Percentiles rank a stretch among this genome's conserved stretches.
phyloP scores from a whole-genome alignment of 805 yeast species.

The Metschnikowia rubicola region DNA sequence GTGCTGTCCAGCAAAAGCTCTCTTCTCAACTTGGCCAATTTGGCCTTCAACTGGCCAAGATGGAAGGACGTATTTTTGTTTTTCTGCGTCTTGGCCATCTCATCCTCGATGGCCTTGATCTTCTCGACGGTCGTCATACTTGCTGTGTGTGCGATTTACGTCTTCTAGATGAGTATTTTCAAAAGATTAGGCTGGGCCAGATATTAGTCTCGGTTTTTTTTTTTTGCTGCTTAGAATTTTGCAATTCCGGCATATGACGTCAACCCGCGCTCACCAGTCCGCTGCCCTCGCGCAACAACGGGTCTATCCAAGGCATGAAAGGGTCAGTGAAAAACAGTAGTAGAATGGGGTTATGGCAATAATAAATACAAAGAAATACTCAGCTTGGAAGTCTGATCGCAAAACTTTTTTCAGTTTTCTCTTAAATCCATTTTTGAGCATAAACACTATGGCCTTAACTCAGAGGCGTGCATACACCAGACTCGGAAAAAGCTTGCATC shows the following conservation, averaged over 20 bases:
- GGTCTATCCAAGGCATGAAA: too few relatives aligned
- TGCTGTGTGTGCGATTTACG: background rate
- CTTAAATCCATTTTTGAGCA: background rate
- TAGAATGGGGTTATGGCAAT: too few relatives aligned
- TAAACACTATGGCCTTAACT: background rate
- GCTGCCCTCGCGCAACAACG: too few relatives aligned
- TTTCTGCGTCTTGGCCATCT: constrained; percentile 97
- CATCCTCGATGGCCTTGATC: constrained; percentile 88
- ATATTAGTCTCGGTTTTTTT: background rate
- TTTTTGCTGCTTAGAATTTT: background rate
- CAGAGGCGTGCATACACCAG: constrained; percentile 8
- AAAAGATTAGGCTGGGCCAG: background rate
- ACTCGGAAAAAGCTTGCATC: constrained; percentile 10
- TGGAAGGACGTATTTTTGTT: constrained; percentile 97
- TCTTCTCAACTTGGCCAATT: constrained; percentile 89
- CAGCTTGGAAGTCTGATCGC: too few relatives aligned
- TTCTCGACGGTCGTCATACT: constrained; percentile 50
- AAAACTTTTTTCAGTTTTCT: too few relatives aligned
- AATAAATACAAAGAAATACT: too few relatives aligned
- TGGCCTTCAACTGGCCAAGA: constrained; percentile 95
- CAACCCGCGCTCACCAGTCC: too few relatives aligned
- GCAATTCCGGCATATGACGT: background rate
- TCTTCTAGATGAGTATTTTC: background rate
- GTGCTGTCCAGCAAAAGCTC: constrained; percentile 73
- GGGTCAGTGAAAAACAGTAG: too few relatives aligned